Conservation (phyloP, 2,329 filamentous ascomycete species). For the Ceratocystis destructans region DNA sequence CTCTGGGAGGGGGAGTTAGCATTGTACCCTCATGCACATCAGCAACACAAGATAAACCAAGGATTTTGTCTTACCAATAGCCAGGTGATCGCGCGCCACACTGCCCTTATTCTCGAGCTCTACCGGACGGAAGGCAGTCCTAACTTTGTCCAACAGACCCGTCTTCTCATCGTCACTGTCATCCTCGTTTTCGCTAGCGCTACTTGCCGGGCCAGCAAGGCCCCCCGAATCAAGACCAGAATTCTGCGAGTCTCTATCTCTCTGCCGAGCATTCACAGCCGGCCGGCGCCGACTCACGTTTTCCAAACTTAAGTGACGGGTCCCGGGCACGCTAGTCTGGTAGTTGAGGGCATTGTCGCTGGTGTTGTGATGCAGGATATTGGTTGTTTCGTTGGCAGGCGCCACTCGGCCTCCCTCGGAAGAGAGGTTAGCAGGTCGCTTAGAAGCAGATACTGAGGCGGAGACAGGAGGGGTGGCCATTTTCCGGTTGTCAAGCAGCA, state of each 20-base stretch:
- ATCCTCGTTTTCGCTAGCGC: conserved; percentile 6
- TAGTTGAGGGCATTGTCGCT: conserved; percentile 12
- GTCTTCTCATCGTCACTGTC: not conserved
- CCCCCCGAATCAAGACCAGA: not conserved
- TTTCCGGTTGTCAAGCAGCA: not conserved
- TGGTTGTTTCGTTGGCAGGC: conserved; percentile 18
- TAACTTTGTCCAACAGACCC: conserved; percentile 7
- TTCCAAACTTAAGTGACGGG: not conserved
- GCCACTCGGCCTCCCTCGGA: conserved; percentile 1
- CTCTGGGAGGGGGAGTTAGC: conserved; percentile 37
- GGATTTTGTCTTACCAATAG: conserved; percentile 42
- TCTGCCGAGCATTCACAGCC: not conserved
- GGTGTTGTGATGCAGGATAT: conserved; percentile 7
- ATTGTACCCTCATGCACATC: not conserved
- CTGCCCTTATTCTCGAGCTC: conserved; percentile 79
- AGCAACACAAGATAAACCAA: not conserved
- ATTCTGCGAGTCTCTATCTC: not conserved
- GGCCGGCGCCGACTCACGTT: conserved; percentile 5
- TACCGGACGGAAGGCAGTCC: conserved; percentile 38
- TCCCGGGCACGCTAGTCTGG: conserved; percentile 9
- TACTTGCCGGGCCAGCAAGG: not conserved
- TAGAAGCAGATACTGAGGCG: not conserved
- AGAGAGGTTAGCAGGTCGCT: conserved; percentile 2
- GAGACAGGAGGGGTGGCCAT: not conserved
- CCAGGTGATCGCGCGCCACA: conserved; percentile 69